Base-by-base conservation (phyloP, 768 basidiomycete genomes). In the Chiua virens region DNA sequence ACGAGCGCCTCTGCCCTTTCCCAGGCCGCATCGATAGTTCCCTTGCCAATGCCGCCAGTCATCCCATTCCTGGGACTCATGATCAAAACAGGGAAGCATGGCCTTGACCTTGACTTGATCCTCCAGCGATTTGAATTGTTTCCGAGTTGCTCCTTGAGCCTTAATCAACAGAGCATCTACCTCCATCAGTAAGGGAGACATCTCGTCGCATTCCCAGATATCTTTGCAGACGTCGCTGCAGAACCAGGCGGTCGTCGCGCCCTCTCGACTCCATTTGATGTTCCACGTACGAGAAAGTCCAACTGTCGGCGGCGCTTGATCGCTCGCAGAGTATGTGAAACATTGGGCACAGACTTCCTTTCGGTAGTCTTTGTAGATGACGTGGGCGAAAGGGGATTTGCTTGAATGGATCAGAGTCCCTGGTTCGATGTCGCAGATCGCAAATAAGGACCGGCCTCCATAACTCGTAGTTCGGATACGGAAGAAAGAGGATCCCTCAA, bases 311-410 rank as follows among this genome's bases (percentile, higher is more conserved):
- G 52, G 53, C 1, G 50, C 54, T 17, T 63, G 43, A 45, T 69
- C 67, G 49, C 70, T 60, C 21, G 62, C 66, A 22, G 80, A 74
- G 60, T 86, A 86, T 35, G 76, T 74, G 61, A 83, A 86, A 65
- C 86, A 87, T 60, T 78, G 70, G 10, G 76, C 79, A 57, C 85
- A 87, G 42, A 85, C 82, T 62, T 86, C 85, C 62, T 80, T 83
- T 36, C 82, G 75, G 56, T 85, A 87, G 53, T 78, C 77, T 59
- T 77, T 81, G 64, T 79, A 79, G 45, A 87, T 72, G 30, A 83
- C 81, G 44, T 74, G 75, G 1, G 79, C 74, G 59, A 81, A 85
- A 1, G 86, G 85, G 6, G 66, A 66, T 42, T 71, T 52, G 49
- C 77, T 76, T 21, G 67, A 65, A 47, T 79, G 70, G 38, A 85